Evolutionary conservation across 306 rosid species (phyloP), one percentile per base, ranked within the genome.

Genomic region (Dalbergia cultrata): DNA sequence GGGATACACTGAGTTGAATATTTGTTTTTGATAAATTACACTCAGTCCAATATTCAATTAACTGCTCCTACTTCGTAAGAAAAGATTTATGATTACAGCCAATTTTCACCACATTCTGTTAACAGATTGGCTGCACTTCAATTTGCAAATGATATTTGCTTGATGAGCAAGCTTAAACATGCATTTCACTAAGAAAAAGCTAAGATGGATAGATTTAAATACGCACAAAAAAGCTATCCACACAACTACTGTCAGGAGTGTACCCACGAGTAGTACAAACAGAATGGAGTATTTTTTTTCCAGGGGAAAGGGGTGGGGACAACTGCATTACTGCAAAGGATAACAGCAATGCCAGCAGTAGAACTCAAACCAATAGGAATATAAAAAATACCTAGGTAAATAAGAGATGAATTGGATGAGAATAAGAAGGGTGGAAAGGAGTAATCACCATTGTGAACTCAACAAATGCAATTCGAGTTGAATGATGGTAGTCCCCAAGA

Each of bases 401-500:
- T 22, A 58, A 77, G 74, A 67, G 59, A 39, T 59, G 8, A 54
- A 50, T 71, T 47, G 19, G 43, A 21, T 44, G 17, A 64, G 66
- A 34, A 74, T 45, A 71, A 53, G 35, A 71, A 84, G 50, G 64
- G 49, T 18, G 14, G 62, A 54, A 72, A 65, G 0, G 50, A 77
- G 74, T 76, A 82, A 69, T 81, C 91, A 95, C 99, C 92, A 95
- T 62, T 5, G 86, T 49, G 76, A 95, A 95, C 81, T 95, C 99
- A 59, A 95, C 98, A 86, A 95, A 95, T 4, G 97, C 96, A 83
- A 95, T 95, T 22, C 97, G 97, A 79, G 99, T 95, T 58, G 98
- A 93, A 82, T 95, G 99, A 73, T 95, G 99, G 76, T 92, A 90
- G 79, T 95, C 99, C 54, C 99, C 99, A 50, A 95, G 98, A 49